Base-by-base conservation (phyloP, 768 basidiomycete genomes). In the Mrakia gelida region DNA sequence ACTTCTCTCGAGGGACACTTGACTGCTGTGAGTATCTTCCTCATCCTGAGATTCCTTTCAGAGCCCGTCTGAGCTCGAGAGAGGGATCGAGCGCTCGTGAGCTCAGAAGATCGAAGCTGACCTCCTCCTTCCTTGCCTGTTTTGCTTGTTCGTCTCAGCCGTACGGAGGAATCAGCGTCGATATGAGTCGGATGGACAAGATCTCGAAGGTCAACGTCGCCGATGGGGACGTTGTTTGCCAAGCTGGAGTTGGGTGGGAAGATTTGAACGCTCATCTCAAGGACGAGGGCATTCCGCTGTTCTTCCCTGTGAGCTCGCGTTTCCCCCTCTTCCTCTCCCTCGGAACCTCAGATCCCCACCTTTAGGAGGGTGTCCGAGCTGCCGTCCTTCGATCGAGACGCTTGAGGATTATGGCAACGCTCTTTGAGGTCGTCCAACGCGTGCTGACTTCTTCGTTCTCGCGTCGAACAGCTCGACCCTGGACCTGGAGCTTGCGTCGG, bases 1-100 rank as follows among this genome's bases (percentile, higher is more conserved):
- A 96, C 93, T 0, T 91, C 90, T 81, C 86, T 95, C 18, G 94
- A 96, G 83, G 93, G 93, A 0, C 93, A 96, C 84, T 92, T 91
- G 79, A 89, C 89, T 70, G 92, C 91, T 41, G 92, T 92, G 80
- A 76, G 87, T 84, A 16, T 32, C 13, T 30, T 21, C 38, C 28
- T 6, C 23, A 54, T 6, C 45, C 45, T 59, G 30, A 54, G 56
- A 49, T 85, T 15, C 7, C 45, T 16, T 45, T 21, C 18, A 52
- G 18, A 65, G 26, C 32, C 67, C 63, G 0, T 32, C 8, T n/a
- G n/a, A n/a, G n/a, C n/a, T n/a, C n/a, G n/a, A n/a, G n/a, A n/a
- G n/a, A n/a, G n/a, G n/a, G 38, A 3, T 38, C 38, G 38, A 38
- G 38, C 45, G 30, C 45, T 45, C 45, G 9, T 13, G 41, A 43